Base-by-base conservation (phyloP, 345 rosid genomes). In the Combretum micranthum region DNA sequence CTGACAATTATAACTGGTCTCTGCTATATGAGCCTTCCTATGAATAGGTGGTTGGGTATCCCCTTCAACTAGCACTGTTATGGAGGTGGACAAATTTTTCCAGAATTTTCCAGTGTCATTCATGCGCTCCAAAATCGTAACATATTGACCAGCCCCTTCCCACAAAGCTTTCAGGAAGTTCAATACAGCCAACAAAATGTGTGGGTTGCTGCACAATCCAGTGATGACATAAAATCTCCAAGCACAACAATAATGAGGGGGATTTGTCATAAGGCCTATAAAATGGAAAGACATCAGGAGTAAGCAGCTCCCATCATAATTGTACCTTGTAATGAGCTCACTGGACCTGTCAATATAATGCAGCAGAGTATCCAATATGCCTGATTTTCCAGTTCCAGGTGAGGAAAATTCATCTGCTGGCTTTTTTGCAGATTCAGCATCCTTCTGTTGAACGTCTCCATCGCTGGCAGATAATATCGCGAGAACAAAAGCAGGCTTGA, bases 401-500 rank as follows among this genome's bases (percentile, higher is more conserved):
- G 53, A 52, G 23, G 79, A 72, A 66, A 65, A 47, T 52, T 69
- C 83, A 48, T 68, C 65, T 49, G 58, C 59, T 46, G 82, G 63
- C 64, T 68, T 73, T 57, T 76, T 74, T 22, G 60, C 11, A 46
- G 55, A 61, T 66, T 55, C 68, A 70, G 67, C 59, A 52, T 47
- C 65, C 50, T 42, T 64, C 53, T 64, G 74, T 59, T 68, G 57
- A 45, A 72, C 77, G 42, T 59, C 42, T 55, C 62, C 72, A 72
- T 73, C 91, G 21, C 62, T 65, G 44, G 62, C 54, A 26, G 74
- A 69, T 50, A 85, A 68, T 50, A 93, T 58, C 51, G 86, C 77
- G 66, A 82, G 70, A 68, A 93, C 79, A 71, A 89, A 83, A 56
- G 96, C 77, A 66, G 94, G 96, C 99, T 93, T 81, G 78, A 75